A percentile compares a stretch with the other conserved stretches of the same genome.
phyloP scores from a whole-genome alignment of 495 filamentous ascomycete genomes.

The Neurospora terricola region DNA sequence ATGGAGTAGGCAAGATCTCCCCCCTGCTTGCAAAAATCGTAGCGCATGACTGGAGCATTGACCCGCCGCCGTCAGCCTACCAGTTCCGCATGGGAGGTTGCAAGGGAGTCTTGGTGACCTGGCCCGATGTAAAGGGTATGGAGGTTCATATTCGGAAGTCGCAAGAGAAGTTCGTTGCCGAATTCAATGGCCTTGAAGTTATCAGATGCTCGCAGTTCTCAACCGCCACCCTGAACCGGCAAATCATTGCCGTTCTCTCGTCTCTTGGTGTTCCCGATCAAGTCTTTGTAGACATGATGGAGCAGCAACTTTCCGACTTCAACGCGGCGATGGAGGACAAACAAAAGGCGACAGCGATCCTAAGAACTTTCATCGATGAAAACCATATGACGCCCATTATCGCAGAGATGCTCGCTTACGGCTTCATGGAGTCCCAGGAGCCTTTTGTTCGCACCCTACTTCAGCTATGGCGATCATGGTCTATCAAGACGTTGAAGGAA shows the following conservation, averaged over 20 bases:
- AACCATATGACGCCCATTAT: slow-evolving; percentile 70
- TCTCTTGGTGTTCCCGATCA: slow-evolving; percentile 59
- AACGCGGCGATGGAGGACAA: slow-evolving; percentile 58
- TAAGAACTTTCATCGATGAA: slow-evolving; percentile 71
- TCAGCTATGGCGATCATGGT: slow-evolving; percentile 71
- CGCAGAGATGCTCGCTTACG: slow-evolving; percentile 63
- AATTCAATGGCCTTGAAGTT: slow-evolving; percentile 67
- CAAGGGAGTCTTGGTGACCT: slow-evolving; percentile 79
- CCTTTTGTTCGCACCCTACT: slow-evolving; percentile 74
- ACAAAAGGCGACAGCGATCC: slow-evolving; percentile 48
- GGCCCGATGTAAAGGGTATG: slow-evolving; percentile 44
- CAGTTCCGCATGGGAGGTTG: slow-evolving; percentile 88
- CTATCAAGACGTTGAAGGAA: slow-evolving; percentile 77
- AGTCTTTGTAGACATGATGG: slow-evolving; percentile 58
- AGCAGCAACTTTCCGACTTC: slow-evolving; percentile 51
- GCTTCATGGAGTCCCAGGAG: slow-evolving; percentile 65
- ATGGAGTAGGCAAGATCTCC: slow-evolving; percentile 92
- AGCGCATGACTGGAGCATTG: slow-evolving; percentile 50
- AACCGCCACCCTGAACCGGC: slow-evolving; percentile 71
- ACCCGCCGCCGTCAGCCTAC: slow-evolving; percentile 61
- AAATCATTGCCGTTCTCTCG: slow-evolving; percentile 78
- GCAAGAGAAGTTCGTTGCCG: slow-evolving; percentile 77
- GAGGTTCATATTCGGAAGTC: slow-evolving; percentile 71
- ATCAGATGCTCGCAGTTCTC: slow-evolving; percentile 69
- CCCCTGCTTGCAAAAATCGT: slow-evolving; percentile 61